Percentiles rank a stretch among this genome's conserved stretches.
These are phyloP conservation scores for Cladophialophora yegresii DNA, from an alignment of 2,329 filamentous ascomycete genomes.

Conservation along the genomic window DNA sequence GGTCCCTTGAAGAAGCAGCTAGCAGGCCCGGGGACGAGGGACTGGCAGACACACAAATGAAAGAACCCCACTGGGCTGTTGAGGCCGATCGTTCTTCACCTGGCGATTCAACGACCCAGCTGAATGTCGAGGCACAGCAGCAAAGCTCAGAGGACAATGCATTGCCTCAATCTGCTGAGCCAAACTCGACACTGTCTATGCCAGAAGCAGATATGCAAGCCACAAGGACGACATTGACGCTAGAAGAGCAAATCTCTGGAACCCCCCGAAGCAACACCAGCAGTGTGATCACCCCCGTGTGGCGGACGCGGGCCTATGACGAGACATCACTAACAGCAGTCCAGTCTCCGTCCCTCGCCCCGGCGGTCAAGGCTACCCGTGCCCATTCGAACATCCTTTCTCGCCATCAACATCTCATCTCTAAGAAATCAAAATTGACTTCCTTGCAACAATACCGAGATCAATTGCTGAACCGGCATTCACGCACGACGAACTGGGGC, in stretches of 20 bases:
- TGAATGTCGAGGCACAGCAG: neutral
- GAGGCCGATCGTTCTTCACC: neutral
- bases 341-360: neutral
- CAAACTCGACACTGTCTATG: neutral
- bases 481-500: conserved; percentile 18
- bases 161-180: neutral
- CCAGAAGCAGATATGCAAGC: neutral
- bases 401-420: neutral
- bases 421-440: conserved; percentile 10
- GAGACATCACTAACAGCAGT: neutral
- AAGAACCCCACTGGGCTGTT: neutral
- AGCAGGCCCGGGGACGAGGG: neutral
- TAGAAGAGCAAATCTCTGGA: neutral
- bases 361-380: neutral
- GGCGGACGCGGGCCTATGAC: conserved; percentile 1
- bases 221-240: too few species aligned
- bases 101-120: neutral
- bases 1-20: neutral
- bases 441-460: conserved; percentile 21
- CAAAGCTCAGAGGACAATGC: neutral
- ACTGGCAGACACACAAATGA: neutral
- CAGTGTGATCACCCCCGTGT: conserved; percentile 7
- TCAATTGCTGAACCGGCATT: conserved; percentile 17
- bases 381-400: neutral
- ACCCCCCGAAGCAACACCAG: neutral